Percentiles rank a stretch among this genome's conserved stretches.
Evolutionary conservation across 805 yeast genomes (phyloP).

Genomic region (Teunomyces pallodes): DNA sequence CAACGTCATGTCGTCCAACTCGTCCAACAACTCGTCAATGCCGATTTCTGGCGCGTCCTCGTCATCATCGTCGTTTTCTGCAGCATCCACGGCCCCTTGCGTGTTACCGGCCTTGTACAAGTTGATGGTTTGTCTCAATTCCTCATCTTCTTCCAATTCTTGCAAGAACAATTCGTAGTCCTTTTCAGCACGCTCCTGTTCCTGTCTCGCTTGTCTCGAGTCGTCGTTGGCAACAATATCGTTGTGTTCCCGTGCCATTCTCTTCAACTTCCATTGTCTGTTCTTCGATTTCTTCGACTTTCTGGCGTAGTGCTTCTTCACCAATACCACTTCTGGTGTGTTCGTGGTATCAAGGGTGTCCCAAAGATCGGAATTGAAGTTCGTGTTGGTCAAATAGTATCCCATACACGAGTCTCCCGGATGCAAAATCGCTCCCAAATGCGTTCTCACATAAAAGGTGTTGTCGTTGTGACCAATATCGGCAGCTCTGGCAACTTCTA

Average conservation of each 20-base stretch:
- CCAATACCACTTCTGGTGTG: slow-evolving; percentile 81
- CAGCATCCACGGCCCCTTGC: slow-evolving; percentile 37
- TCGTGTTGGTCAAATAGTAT: slow-evolving; percentile 78
- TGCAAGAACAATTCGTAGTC: slow-evolving; percentile 95
- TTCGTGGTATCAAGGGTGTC: slow-evolving; percentile 62
- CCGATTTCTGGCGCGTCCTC: slow-evolving; percentile 87
- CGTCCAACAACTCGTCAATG: slow-evolving; percentile 91
- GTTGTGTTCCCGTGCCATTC: slow-evolving; percentile 95
- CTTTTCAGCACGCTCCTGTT: slow-evolving; percentile 85
- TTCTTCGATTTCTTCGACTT: slow-evolving; percentile 70
- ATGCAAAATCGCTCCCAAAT: slow-evolving; percentile 89
- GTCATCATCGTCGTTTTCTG: slow-evolving; percentile 49
- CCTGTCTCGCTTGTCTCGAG: slow-evolving; percentile 77
- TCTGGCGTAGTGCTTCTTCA: slow-evolving; percentile 85
- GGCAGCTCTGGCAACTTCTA: slow-evolving; percentile 82
- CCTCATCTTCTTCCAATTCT: slow-evolving; percentile 95
- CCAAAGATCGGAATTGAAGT: slow-evolving; percentile 84
- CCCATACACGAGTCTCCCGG: slow-evolving; percentile 97
- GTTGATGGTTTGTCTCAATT: slow-evolving; percentile 86
- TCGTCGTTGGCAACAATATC: slow-evolving; percentile 77
- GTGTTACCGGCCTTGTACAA: slow-evolving; percentile 64
- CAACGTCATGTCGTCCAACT: slow-evolving; percentile 88
- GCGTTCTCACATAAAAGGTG: slow-evolving; percentile 82
- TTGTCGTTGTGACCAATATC: slow-evolving; percentile 87
- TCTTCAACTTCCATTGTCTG: slow-evolving; percentile 88